Conservation (phyloP, 2,329 filamentous ascomycete species). For the Cercospora citrullina region DNA sequence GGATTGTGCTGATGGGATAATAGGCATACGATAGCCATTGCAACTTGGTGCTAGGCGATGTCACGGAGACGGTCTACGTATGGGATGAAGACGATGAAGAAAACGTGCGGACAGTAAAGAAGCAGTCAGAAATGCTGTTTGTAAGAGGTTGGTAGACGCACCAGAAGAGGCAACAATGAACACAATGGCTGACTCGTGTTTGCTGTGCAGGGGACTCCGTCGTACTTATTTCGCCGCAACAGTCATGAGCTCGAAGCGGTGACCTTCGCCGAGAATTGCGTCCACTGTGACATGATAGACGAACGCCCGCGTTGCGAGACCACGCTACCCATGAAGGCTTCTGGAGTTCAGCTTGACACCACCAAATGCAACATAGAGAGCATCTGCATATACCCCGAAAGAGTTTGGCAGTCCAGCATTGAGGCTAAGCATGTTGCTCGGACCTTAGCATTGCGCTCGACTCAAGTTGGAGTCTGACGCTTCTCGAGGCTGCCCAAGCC, state of each 20-base stretch:
- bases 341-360: too few species aligned
- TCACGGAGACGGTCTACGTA: conserved; percentile 94
- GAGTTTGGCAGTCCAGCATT: too few species aligned
- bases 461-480: not conserved
- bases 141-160: conserved; percentile 72
- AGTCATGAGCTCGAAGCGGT: conserved; percentile 17
- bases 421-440: not conserved
- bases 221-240: conserved; percentile 49
- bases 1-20: conserved; percentile 17
- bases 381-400: not conserved
- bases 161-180: not conserved
- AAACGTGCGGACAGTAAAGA: conserved; percentile 83
- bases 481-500: not conserved
- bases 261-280: too few species aligned
- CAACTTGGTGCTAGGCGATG: conserved; percentile 92
- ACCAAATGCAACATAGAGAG: too few species aligned
- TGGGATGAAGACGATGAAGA: conserved; percentile 79
- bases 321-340: not conserved
- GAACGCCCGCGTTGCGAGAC: not conserved
- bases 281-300: too few species aligned
- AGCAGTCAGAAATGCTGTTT: conserved; percentile 98
- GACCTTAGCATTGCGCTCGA: not conserved
- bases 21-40: conserved; percentile 99
- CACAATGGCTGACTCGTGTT: not conserved
- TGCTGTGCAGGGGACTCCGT: conserved; percentile 50